Percentiles rank a stretch among this genome's conserved stretches.
phyloP scores from a whole-genome alignment of 345 rosid species.

The Kernera saxatilis region DNA sequence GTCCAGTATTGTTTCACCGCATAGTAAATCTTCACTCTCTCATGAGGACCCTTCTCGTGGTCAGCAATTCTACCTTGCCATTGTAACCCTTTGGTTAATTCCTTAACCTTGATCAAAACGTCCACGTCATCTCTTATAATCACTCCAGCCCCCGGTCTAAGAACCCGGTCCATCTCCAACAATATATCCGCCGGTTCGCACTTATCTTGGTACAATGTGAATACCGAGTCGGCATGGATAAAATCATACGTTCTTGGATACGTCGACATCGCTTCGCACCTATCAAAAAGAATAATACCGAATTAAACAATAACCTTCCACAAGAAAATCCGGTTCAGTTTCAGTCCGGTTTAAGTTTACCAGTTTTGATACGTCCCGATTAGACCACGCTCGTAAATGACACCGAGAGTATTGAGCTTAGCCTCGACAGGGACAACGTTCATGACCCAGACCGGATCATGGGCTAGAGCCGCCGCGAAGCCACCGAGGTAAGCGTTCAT shows the following conservation, averaged over 20 bases:
- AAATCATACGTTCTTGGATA: conserved; percentile 94
- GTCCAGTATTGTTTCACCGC: conserved; percentile 86
- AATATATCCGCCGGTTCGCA: conserved; percentile 72
- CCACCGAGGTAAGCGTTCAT: conserved; percentile 84
- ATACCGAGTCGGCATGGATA: conserved; percentile 72
- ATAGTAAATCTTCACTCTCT: conserved; percentile 71
- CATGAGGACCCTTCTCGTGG: conserved; percentile 70
- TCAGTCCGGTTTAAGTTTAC: conserved; percentile 30
- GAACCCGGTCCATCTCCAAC: conserved; percentile 83
- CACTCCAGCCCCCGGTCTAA: conserved; percentile 82
- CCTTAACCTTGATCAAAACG: conserved; percentile 53
- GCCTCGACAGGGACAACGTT: conserved; percentile 70
- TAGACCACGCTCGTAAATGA: conserved; percentile 75
- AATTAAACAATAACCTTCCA: not conserved
- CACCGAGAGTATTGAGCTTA: conserved; percentile 64
- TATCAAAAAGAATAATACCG: not conserved
- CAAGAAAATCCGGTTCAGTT: not conserved
- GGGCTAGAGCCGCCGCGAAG: conserved; percentile 70
- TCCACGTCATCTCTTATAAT: conserved; percentile 90
- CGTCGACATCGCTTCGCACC: conserved; percentile 88
- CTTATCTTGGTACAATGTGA: conserved; percentile 61
- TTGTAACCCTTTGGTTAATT: conserved; percentile 52
- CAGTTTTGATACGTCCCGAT: conserved; percentile 93
- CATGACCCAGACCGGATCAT: conserved; percentile 90
- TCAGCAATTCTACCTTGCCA: conserved; percentile 79